Evolutionary conservation across 1,139 yeast genomes (phyloP).

Genomic region (Suhomyces taliae): DNA sequence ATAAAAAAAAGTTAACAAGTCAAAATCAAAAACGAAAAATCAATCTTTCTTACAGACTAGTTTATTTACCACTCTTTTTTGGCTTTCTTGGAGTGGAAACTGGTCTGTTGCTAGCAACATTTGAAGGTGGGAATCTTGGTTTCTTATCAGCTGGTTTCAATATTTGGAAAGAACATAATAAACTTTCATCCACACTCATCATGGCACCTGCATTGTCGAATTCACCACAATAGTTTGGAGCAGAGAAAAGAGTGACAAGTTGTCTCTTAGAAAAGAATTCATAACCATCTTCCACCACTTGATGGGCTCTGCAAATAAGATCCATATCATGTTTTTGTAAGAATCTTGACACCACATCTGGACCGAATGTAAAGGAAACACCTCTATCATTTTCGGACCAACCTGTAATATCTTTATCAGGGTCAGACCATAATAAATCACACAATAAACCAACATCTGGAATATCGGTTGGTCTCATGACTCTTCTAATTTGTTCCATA

Average conservation of each 20-base stretch:
- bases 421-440: constrained; percentile 97
- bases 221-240: constrained; percentile 98
- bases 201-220: constrained; percentile 98
- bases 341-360: constrained; percentile 92
- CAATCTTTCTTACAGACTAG: background rate
- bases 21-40: constrained; percentile 2
- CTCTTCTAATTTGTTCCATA: constrained; percentile 97
- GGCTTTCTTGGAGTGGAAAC: constrained; percentile 72
- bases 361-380: constrained; percentile 95
- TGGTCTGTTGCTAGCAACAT: constrained; percentile 52
- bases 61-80: constrained; percentile 58
- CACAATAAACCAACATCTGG: constrained; percentile 96
- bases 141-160: constrained; percentile 97
- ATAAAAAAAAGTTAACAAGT: constrained; percentile 2
- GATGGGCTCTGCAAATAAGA: constrained; percentile 96
- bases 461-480: constrained; percentile 98
- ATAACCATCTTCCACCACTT: constrained; percentile 98
- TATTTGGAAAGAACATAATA: constrained; percentile 95
- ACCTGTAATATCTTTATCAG: constrained; percentile 95
- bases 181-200: constrained; percentile 97
- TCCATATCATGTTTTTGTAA: constrained; percentile 96
- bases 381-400: constrained; percentile 99
- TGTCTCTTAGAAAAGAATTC: constrained; percentile 96
- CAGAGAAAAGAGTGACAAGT: constrained; percentile 90
- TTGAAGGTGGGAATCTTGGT: constrained; percentile 61